Conservation (phyloP, 352 stramenopile species). For the Phytophthora sp. region DNA sequence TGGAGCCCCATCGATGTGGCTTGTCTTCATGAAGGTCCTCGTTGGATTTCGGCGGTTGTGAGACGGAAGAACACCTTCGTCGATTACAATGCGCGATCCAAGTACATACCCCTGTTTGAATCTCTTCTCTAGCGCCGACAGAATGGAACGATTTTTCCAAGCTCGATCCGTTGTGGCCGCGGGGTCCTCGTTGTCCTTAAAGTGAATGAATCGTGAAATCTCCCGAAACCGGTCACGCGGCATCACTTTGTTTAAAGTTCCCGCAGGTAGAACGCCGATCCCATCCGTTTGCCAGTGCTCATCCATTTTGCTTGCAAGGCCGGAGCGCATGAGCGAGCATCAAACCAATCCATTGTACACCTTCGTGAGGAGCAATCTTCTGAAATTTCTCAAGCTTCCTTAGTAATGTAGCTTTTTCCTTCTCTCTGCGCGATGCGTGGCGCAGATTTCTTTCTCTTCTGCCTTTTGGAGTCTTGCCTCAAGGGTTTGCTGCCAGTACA, state of each 20-base stretch:
- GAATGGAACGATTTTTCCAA: slow-evolving; percentile 11
- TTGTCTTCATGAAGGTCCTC: slow-evolving; percentile 2
- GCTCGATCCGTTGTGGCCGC: slow-evolving; percentile 1
- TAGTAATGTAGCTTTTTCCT: background rate
- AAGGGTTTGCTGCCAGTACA: slow-evolving; percentile 6
- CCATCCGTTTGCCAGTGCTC: background rate
- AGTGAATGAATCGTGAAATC: background rate
- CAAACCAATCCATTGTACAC: slow-evolving; percentile 15
- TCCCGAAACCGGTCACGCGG: background rate
- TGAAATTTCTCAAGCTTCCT: slow-evolving; percentile 1
- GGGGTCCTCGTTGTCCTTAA: background rate
- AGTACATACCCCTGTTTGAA: slow-evolving; percentile 16
- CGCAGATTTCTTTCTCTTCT: background rate
- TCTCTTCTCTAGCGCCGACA: slow-evolving; percentile 1
- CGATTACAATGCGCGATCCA: background rate
- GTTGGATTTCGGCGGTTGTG: slow-evolving; percentile 4
- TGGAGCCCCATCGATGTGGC: too few species aligned
- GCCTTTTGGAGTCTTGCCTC: background rate
- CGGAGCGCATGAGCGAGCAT: background rate
- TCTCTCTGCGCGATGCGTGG: slow-evolving; percentile 6
- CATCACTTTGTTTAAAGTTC: background rate
- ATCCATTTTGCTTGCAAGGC: background rate
- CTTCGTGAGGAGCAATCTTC: slow-evolving; percentile 10
- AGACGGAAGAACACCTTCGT: slow-evolving; percentile 11
- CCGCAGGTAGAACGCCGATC: background rate